These are phyloP conservation scores for Combretum micranthum DNA, from an alignment of 345 rosid species.

Conservation along the genomic window DNA sequence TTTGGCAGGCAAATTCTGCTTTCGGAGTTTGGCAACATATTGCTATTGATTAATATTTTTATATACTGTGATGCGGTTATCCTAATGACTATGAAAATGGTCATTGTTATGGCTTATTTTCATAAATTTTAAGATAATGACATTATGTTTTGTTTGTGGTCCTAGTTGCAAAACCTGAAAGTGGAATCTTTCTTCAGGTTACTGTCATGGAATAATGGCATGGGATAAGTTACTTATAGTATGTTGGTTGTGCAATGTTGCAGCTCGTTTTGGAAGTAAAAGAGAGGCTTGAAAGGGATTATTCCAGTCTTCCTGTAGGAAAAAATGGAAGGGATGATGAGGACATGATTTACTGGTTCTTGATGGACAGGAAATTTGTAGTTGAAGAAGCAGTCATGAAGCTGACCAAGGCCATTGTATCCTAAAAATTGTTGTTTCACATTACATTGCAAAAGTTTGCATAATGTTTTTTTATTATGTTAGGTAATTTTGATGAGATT, in stretches of 20 bases:
- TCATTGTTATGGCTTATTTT: too few relatives aligned
- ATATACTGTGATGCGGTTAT: too few relatives aligned
- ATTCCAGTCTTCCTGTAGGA: conserved; percentile 59
- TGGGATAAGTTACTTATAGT: background rate
- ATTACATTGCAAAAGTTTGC: background rate
- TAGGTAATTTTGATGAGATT: too few relatives aligned
- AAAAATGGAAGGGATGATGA: conserved; percentile 92
- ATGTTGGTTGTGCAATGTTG: conserved; percentile 9
- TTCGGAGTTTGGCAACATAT: too few relatives aligned
- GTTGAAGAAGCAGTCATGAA: conserved; percentile 55
- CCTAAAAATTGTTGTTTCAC: conserved; percentile 20
- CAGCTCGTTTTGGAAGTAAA: conserved; percentile 80
- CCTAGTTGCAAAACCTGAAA: too few relatives aligned
- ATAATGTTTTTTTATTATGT: background rate
- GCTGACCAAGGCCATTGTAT: conserved; percentile 76
- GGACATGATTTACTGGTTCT: conserved; percentile 83
- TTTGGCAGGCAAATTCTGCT: too few relatives aligned
- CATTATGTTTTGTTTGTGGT: too few relatives aligned
- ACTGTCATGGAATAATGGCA: too few relatives aligned
- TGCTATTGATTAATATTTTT: too few relatives aligned
- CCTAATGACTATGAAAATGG: too few relatives aligned
- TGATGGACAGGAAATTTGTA: conserved; percentile 65
- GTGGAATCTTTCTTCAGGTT: too few relatives aligned
- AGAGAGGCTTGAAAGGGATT: conserved; percentile 53
- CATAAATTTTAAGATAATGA: too few relatives aligned